These are phyloP conservation scores for Cyclocybe aegerita DNA, from an alignment of 768 basidiomycete genomes.

Conservation along the genomic window DNA sequence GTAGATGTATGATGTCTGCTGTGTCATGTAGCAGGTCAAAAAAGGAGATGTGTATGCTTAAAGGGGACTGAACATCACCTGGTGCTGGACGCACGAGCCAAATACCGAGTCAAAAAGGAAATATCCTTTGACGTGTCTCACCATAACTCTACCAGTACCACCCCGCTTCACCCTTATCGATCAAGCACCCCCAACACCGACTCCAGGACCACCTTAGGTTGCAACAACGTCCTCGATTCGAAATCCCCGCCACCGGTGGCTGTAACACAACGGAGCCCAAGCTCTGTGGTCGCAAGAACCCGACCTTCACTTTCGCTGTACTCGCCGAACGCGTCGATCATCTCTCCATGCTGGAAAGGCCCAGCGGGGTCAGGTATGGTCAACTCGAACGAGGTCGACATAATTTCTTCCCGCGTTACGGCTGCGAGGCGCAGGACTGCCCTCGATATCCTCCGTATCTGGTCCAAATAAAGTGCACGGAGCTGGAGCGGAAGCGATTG, in stretches of 20 bases:
- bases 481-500: conserved; percentile 18
- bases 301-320: conserved; percentile 48
- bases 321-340: conserved; percentile 66
- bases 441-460: conserved; percentile 65
- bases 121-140: too few species aligned
- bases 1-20: too few species aligned
- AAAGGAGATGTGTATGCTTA: too few species aligned
- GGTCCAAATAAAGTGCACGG: conserved; percentile 52
- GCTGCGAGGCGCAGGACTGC: conserved; percentile 62
- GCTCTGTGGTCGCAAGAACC: conserved; percentile 69
- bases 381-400: conserved; percentile 76
- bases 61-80: too few species aligned
- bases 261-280: conserved; percentile 68
- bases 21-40: too few species aligned
- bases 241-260: conserved; percentile 39
- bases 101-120: too few species aligned
- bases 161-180: conserved; percentile 11
- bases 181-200: conserved; percentile 53
- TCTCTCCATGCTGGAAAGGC: conserved; percentile 34
- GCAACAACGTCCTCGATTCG: conserved; percentile 60
- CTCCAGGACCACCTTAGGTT: conserved; percentile 77
- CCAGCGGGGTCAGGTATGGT: conserved; percentile 56
- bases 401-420: conserved; percentile 70
- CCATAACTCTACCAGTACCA: neutral
- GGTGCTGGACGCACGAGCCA: too few species aligned